phyloP scores from a whole-genome alignment of 2,329 filamentous ascomycete genomes.

The Coleophoma eucalyptorum region DNA sequence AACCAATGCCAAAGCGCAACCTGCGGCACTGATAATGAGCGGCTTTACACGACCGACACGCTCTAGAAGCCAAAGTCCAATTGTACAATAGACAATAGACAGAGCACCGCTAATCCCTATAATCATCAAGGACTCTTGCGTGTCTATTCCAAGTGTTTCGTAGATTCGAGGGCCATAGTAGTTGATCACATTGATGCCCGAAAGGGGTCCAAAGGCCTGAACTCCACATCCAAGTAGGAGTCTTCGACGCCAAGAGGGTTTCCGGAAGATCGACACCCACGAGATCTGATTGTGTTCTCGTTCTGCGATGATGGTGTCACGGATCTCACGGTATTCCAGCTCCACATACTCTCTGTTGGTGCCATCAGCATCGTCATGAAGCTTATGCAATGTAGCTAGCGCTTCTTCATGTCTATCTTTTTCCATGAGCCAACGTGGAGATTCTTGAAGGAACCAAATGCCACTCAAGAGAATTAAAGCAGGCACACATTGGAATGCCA shows the following conservation, averaged over 20 bases:
- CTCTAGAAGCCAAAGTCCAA: slow-evolving; percentile 25
- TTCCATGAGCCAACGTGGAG: slow-evolving; percentile 52
- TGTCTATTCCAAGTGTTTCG: slow-evolving; percentile 46
- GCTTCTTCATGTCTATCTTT: slow-evolving; percentile 56
- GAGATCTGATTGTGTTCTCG: slow-evolving; percentile 33
- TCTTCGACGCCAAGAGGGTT: slow-evolving; percentile 39
- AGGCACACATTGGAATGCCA: slow-evolving; percentile 51
- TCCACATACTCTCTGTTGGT: slow-evolving; percentile 43
- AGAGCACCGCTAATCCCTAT: slow-evolving; percentile 47
- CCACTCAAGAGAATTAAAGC: slow-evolving; percentile 46
- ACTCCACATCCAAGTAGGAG: slow-evolving; percentile 42
- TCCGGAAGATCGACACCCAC: slow-evolving; percentile 38
- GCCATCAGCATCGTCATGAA: slow-evolving; percentile 42
- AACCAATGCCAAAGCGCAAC: slow-evolving; percentile 48
- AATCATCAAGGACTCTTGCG: slow-evolving; percentile 42
- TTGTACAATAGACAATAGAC: slow-evolving; percentile 39
- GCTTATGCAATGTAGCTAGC: slow-evolving; percentile 47
- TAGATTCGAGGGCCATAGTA: slow-evolving; percentile 48
- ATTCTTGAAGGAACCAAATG: slow-evolving; percentile 48
- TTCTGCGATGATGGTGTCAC: slow-evolving; percentile 52
- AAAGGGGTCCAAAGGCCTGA: slow-evolving; percentile 43
- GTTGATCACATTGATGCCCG: slow-evolving; percentile 39
- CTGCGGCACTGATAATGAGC: slow-evolving; percentile 40
- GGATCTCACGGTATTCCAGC: slow-evolving; percentile 43
- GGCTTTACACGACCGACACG: slow-evolving; percentile 28